Conservation (phyloP, 805 yeast species). For the Wickerhamomyces bisporus region DNA sequence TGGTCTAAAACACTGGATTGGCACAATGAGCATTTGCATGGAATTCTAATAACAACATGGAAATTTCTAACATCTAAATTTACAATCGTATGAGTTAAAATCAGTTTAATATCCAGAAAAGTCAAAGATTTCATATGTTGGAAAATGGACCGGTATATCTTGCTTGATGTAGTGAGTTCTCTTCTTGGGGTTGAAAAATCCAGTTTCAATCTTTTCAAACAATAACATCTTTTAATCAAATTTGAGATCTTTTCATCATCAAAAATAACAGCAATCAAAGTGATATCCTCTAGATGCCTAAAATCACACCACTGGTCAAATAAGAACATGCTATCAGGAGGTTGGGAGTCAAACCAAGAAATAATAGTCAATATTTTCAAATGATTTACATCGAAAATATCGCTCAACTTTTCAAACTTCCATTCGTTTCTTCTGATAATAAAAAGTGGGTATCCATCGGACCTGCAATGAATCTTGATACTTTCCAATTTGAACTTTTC, state of each 20-base stretch:
- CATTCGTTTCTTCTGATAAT: slow-evolving; percentile 23
- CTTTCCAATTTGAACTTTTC: slow-evolving; percentile 30
- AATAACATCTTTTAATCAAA: slow-evolving; percentile 26
- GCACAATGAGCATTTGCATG: slow-evolving; percentile 20
- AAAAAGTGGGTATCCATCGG: slow-evolving; percentile 30
- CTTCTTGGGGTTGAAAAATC: slow-evolving; percentile 33
- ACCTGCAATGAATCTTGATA: slow-evolving; percentile 36
- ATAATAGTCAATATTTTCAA: slow-evolving; percentile 34
- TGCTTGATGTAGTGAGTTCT: slow-evolving; percentile 28
- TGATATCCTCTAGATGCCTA: slow-evolving; percentile 30
- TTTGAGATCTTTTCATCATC: slow-evolving; percentile 26
- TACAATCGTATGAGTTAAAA: slow-evolving; percentile 10
- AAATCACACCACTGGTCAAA: slow-evolving; percentile 34
- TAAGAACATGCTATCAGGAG: slow-evolving; percentile 29
- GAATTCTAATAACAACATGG: slow-evolving; percentile 9
- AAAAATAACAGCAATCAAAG: slow-evolving; percentile 34
- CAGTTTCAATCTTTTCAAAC: slow-evolving; percentile 33
- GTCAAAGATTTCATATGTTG: slow-evolving; percentile 29
- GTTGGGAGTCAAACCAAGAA: slow-evolving; percentile 36
- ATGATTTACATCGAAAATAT: slow-evolving; percentile 30
- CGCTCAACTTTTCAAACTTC: slow-evolving; percentile 25
- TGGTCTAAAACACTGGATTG: slow-evolving; percentile 22
- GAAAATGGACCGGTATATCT: slow-evolving; percentile 29
- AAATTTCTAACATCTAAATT: slow-evolving; percentile 16
- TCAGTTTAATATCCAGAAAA: slow-evolving; percentile 34